Evolutionary conservation across 1,139 yeast species (phyloP).

Genomic region (Pichia inconspicua): DNA sequence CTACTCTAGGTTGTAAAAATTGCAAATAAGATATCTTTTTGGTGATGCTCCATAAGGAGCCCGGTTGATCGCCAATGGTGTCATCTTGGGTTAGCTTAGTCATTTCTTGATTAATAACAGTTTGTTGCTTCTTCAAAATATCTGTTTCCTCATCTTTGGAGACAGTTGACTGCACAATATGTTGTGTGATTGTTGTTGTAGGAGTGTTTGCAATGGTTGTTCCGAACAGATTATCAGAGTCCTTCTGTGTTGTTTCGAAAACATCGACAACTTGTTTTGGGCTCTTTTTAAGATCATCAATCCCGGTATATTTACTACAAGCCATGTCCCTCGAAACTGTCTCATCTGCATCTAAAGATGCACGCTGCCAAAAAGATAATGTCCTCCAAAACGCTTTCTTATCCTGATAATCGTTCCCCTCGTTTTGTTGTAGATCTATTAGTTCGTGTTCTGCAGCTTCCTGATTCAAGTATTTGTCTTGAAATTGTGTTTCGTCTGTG

Average conservation of each 20-base stretch:
- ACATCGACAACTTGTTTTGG: background rate
- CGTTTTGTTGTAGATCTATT: no score
- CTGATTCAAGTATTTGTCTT: no score
- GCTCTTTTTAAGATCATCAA: background rate
- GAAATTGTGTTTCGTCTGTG: background rate
- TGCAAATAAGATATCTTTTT: constrained; percentile 7
- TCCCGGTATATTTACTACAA: background rate
- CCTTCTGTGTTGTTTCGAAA: background rate
- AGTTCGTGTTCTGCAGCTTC: no score
- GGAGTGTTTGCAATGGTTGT: background rate
- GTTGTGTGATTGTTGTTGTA: background rate
- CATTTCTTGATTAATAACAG: background rate
- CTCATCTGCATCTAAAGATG: background rate
- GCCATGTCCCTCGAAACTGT: background rate
- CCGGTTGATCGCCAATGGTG: background rate
- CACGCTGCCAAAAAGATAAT: constrained; percentile 8
- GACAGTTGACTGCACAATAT: background rate
- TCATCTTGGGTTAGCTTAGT: background rate
- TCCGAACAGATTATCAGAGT: background rate
- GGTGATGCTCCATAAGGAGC: constrained; percentile 10
- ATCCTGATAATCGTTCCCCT: background rate
- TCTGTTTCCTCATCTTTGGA: background rate
- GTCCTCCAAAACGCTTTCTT: constrained; percentile 8
- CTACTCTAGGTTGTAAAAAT: constrained; percentile 1
- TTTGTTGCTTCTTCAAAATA: background rate